Evolutionary conservation across 805 yeast species (phyloP).

Genomic region (Priceomyces melissophilus): DNA sequence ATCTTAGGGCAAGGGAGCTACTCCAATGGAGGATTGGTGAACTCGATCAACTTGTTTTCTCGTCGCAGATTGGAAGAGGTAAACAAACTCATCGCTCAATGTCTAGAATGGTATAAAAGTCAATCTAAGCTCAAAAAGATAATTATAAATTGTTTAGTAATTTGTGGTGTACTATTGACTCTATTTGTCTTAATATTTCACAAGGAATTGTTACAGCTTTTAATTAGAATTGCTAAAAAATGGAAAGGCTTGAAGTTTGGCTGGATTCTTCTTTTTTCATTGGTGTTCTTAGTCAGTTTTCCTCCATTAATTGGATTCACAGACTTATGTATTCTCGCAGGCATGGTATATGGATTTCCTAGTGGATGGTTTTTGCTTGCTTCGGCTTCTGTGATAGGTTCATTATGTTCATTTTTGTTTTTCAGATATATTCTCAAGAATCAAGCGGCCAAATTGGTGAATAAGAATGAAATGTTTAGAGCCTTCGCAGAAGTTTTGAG

Average conservation of each 20-base stretch:
- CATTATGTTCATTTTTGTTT: slow-evolving; percentile 66
- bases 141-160: slow-evolving; percentile 11
- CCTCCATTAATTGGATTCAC: slow-evolving; percentile 91
- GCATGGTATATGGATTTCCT: slow-evolving; percentile 79
- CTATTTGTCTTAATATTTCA: slow-evolving; percentile 29
- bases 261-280: slow-evolving; percentile 42
- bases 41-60: not conserved
- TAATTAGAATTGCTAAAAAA: slow-evolving; percentile 44
- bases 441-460: slow-evolving; percentile 59
- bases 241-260: slow-evolving; percentile 42
- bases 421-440: slow-evolving; percentile 58
- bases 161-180: slow-evolving; percentile 15
- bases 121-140: slow-evolving; percentile 15
- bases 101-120: slow-evolving; percentile 15
- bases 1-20: no score
- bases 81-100: not conserved
- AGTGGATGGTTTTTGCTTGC: slow-evolving; percentile 79
- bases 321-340: slow-evolving; percentile 60
- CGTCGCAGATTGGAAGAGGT: not conserved
- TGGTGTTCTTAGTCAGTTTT: slow-evolving; percentile 69
- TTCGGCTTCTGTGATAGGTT: slow-evolving; percentile 66
- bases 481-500: slow-evolving; percentile 72
- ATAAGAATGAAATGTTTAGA: slow-evolving; percentile 59
- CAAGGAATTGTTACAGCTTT: slow-evolving; percentile 26
- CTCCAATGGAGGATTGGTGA: not conserved